A percentile compares a stretch with the other conserved stretches of the same genome.
These are phyloP conservation scores for Lizonia empirigonia DNA, from an alignment of 2,329 filamentous ascomycete genomes.

Conservation along the genomic window DNA sequence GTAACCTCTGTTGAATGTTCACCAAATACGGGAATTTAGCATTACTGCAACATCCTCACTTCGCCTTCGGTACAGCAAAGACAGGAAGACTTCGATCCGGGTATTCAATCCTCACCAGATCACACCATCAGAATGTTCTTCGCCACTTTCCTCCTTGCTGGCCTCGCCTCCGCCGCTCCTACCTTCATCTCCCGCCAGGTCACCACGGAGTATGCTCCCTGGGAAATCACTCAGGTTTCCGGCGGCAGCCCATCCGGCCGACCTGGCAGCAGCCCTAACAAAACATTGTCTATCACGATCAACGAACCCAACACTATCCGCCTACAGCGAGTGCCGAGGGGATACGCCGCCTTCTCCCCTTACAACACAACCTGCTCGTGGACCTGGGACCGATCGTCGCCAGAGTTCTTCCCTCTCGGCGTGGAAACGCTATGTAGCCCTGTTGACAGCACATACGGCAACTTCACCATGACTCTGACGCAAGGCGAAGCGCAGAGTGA, in stretches of 20 bases:
- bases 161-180: conserved; percentile 2
- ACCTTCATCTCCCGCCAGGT: background rate
- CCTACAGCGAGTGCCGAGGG: background rate
- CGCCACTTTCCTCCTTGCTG: conserved; percentile 3
- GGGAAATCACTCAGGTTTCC: conserved; percentile 2
- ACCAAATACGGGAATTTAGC: too few species aligned
- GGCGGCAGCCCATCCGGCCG: background rate
- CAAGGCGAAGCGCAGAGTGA: background rate
- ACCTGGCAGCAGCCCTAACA: background rate
- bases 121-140: background rate
- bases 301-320: conserved; percentile 4
- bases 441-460: conserved; percentile 1
- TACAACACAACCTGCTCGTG: conserved; percentile 3
- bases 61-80: too few species aligned
- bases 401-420: background rate
- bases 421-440: background rate
- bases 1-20: too few species aligned
- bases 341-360: background rate
- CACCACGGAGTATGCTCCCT: background rate
- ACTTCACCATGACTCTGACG: conserved; percentile 6
- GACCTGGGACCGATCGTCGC: background rate
- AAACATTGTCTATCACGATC: background rate
- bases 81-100: too few species aligned
- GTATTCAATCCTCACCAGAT: background rate
- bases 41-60: too few species aligned